phyloP scores from a whole-genome alignment of 2,329 filamentous ascomycete genomes.

The Diaporthe sp. region DNA sequence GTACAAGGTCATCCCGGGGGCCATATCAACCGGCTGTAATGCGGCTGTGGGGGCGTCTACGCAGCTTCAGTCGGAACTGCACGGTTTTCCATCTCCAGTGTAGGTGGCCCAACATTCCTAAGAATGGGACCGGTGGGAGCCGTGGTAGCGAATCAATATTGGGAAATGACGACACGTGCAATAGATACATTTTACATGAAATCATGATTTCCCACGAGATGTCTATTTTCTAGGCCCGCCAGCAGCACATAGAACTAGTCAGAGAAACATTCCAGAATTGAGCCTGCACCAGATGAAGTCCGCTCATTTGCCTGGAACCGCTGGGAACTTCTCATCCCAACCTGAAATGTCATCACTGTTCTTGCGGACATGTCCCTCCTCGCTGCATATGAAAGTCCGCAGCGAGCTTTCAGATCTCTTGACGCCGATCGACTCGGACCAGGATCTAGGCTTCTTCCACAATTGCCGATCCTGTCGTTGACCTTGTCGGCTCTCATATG shows the following conservation, averaged over 20 bases:
- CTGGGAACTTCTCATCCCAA: not conserved
- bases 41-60: slow-evolving; percentile 3
- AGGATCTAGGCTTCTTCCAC: not conserved
- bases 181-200: not conserved
- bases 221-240: too few species aligned
- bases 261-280: not conserved
- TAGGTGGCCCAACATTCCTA: not conserved
- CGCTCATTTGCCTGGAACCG: not conserved
- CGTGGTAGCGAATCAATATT: too few species aligned
- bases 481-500: not conserved
- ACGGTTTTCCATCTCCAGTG: slow-evolving; percentile 1
- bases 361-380: not conserved
- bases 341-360: not conserved
- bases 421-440: not conserved
- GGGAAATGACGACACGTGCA: too few species aligned
- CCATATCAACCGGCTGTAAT: not conserved
- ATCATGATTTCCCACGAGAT: too few species aligned
- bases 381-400: not conserved
- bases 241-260: not conserved
- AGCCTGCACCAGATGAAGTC: too few species aligned
- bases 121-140: not conserved
- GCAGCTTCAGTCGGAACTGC: not conserved
- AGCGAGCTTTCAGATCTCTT: not conserved
- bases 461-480: not conserved
- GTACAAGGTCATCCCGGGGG: slow-evolving; percentile 20